Base-by-base conservation (phyloP, 257 asterid species). In the Nicotiana noctiflora region DNA sequence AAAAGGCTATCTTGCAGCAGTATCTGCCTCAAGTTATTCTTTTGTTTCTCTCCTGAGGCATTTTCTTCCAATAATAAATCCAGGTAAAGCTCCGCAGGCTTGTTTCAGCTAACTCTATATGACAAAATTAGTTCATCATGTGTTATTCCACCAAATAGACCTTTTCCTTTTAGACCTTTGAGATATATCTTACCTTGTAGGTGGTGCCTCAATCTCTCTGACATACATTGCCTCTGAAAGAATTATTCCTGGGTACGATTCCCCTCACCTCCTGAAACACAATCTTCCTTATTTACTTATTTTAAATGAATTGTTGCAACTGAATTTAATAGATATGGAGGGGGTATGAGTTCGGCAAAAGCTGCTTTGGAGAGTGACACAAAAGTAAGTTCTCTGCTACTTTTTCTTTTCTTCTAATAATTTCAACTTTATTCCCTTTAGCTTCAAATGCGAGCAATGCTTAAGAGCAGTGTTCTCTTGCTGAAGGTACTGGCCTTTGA, bases 291-390 rank as follows among this genome's bases (percentile, higher is more conserved):
- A 25, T 75, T 76, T 84, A 57, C 57, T 70, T 17, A 40, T 34
- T 23, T 17, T 1, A 51, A 52, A 12, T 52, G 17, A 17, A 62
- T 61, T 55, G 81, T 64, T 31, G 65, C 64, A 63, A 79, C 17
- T 82, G 70, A 65, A 70, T 63, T 81, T 82, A 83, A 40, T 89
- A 94, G 98, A 79, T 94, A 93, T 67, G 98, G 98, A 40, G 98
- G 97, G 40, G 97, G 98, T 31, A 94, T 94, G 98, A 92, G 97
- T 86, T 92, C 98, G 0, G 98, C 97, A 7, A 94, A 94, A 85
- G 91, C 98, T 85, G 97, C 98, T 86, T 90, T 94, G 10, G 98
- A 94, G 88, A 91, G 98, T 79, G 98, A 94, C 89, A 94, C 98
- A 2, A 83, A 65, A 84, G 98, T 93, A 75, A 83, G 92, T 77